A percentile compares a stretch with the other conserved stretches of the same genome.
Conservation (phyloP, 371 early-diverging fungal genomes). For the Homolaphlyctis polyrhiza region DNA sequence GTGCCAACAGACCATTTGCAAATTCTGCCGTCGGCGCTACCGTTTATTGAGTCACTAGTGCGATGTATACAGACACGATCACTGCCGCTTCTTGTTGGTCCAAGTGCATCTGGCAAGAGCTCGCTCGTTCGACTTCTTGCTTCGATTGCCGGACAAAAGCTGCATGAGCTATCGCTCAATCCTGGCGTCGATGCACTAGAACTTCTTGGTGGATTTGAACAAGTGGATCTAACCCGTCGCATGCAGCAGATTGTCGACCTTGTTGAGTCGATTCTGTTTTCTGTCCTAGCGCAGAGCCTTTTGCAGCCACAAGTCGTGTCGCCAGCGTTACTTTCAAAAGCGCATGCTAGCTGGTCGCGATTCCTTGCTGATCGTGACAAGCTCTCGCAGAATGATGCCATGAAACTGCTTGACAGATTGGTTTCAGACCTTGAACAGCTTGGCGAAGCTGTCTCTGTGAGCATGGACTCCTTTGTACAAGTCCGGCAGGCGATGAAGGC, state of each 20-base stretch:
- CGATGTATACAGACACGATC: constrained; percentile 85
- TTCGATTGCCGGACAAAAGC: constrained; percentile 67
- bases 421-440: not conserved
- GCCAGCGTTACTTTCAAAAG: not conserved
- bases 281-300: not conserved
- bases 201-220: constrained; percentile 95
- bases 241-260: constrained; percentile 13
- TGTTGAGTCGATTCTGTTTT: constrained; percentile 7
- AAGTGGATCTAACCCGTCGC: constrained; percentile 75
- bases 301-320: not conserved
- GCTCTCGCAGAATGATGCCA: not conserved
- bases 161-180: constrained; percentile 93
- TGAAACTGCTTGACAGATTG: not conserved
- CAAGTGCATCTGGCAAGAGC: constrained; percentile 84
- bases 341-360: constrained; percentile 1
- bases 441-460: not conserved
- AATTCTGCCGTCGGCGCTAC: constrained; percentile 62
- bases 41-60: constrained; percentile 72
- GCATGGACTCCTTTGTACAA: not conserved
- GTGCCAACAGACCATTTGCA: constrained; percentile 20
- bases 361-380: not conserved
- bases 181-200: constrained; percentile 92
- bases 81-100: constrained; percentile 91
- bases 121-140: constrained; percentile 79
- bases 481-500: not conserved